Percentiles rank a stretch among this genome's conserved stretches.
phyloP scores from a whole-genome alignment of 2,329 filamentous ascomycete genomes.

The Cladophialophora chaetospira region DNA sequence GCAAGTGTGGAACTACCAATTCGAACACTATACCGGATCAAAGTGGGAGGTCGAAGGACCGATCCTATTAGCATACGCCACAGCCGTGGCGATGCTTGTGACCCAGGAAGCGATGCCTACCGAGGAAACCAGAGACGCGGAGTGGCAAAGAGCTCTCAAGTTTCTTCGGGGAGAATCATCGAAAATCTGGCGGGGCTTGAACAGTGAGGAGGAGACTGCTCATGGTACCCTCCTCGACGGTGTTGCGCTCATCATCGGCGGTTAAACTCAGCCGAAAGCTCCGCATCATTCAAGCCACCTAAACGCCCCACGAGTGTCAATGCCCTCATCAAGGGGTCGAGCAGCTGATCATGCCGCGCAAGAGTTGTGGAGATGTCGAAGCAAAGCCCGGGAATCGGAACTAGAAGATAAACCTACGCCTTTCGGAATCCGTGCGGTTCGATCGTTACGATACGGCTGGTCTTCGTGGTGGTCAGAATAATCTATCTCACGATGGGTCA shows the following conservation, averaged over 20 bases:
- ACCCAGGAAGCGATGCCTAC: neutral
- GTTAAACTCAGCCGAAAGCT: no score
- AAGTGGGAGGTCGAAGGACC: neutral
- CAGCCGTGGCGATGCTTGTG: neutral
- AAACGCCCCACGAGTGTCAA: no score
- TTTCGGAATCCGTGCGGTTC: no score
- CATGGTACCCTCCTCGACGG: neutral
- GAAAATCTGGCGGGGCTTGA: neutral
- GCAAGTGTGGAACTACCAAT: neutral
- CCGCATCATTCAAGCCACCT: no score
- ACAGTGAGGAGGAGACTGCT: neutral
- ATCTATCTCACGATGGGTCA: no score
- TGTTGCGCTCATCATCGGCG: neutral
- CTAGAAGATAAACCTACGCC: no score
- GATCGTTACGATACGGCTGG: no score
- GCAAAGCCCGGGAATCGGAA: no score
- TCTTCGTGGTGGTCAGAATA: no score
- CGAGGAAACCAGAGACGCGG: neutral
- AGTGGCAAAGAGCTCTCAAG: neutral
- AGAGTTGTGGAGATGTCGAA: no score
- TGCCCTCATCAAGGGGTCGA: no score
- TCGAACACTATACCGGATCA: neutral
- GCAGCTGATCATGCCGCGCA: no score
- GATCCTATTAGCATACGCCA: neutral
- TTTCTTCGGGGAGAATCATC: neutral